These are phyloP conservation scores for Solanum hybrid DNA, from an alignment of 305 asterid genomes.

Conservation along the genomic window DNA sequence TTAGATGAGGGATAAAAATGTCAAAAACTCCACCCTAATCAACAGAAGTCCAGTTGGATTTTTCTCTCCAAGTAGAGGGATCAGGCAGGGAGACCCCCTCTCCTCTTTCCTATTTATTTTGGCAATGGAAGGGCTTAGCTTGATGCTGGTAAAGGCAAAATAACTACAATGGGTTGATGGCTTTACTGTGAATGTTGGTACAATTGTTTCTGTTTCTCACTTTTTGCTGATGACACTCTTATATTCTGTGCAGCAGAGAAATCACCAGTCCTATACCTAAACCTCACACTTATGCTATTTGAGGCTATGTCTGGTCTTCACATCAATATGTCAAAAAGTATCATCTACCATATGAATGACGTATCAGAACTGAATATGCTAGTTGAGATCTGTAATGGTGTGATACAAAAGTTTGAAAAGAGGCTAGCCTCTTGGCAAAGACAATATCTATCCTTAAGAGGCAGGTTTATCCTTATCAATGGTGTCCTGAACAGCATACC, in stretches of 20 bases:
- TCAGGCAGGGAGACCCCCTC: neutral
- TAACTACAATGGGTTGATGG: neutral
- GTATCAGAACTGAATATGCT: neutral
- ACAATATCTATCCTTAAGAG: neutral
- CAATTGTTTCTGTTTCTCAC: neutral
- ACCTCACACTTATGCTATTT: neutral
- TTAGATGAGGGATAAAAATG: neutral
- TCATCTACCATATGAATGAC: neutral
- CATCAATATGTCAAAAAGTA: neutral
- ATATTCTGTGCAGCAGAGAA: neutral
- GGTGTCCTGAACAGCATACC: neutral
- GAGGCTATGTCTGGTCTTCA: neutral
- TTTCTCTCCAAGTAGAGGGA: neutral
- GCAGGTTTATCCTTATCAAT: neutral
- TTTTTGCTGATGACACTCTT: neutral
- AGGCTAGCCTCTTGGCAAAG: neutral
- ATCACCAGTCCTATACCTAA: neutral
- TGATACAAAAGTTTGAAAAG: neutral
- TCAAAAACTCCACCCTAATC: neutral
- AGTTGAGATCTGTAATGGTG: neutral
- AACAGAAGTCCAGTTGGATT: neutral
- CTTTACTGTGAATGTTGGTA: neutral
- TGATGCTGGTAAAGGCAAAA: neutral
- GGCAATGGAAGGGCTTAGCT: neutral
- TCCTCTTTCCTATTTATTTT: neutral